A percentile compares a stretch with the other conserved stretches of the same genome.
These are phyloP conservation scores for Acacia pycnantha DNA, from an alignment of 331 rosid species.

Conservation along the genomic window DNA sequence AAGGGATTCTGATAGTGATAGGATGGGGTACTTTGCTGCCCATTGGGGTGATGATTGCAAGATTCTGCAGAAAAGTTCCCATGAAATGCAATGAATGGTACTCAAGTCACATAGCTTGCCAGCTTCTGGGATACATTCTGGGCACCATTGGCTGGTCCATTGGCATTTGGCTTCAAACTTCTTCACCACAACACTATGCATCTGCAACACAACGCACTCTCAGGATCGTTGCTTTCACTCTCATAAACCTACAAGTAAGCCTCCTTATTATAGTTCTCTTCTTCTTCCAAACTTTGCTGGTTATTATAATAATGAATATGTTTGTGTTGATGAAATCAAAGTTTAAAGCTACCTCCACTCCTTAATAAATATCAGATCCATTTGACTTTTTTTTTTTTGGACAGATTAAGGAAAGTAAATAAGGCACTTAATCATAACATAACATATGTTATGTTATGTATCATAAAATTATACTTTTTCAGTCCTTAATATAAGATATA, in stretches of 20 bases:
- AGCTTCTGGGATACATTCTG: slow-evolving; percentile 40
- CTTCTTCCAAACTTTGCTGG: not conserved
- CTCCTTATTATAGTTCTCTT: not conserved
- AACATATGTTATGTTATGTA: no score
- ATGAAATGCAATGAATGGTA: slow-evolving; percentile 33
- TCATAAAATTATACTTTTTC: no score
- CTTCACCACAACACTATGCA: slow-evolving; percentile 24
- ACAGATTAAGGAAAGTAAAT: no score
- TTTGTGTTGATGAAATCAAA: no score
- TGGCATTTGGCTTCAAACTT: slow-evolving; percentile 27
- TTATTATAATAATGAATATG: no score
- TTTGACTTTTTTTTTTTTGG: no score
- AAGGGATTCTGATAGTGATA: slow-evolving; percentile 32
- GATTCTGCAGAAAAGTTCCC: slow-evolving; percentile 39
- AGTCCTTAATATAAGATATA: no score
- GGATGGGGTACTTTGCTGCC: slow-evolving; percentile 61
- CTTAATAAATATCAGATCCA: no score
- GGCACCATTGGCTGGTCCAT: slow-evolving; percentile 53
- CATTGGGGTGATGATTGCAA: slow-evolving; percentile 43
- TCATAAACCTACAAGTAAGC: slow-evolving; percentile 48
- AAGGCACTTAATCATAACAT: no score
- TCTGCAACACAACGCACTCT: slow-evolving; percentile 33
- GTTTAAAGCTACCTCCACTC: no score
- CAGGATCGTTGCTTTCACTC: slow-evolving; percentile 39
- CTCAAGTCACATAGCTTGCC: slow-evolving; percentile 37